Evolutionary conservation across 768 basidiomycete genomes (phyloP).

Genomic region (Heimioporus sp.): DNA sequence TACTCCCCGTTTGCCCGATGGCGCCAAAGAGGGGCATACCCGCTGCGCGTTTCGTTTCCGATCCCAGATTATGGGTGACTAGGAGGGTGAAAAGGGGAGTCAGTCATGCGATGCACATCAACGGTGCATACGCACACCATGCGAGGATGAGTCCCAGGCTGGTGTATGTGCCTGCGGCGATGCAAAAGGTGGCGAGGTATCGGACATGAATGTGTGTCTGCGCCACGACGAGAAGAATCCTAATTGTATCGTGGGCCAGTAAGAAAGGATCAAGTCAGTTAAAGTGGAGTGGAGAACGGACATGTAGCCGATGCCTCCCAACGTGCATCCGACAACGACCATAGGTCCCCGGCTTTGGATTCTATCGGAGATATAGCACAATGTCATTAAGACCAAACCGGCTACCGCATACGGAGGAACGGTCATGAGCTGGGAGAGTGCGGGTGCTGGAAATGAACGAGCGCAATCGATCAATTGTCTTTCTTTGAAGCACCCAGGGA

Average conservation of each 20-base stretch:
- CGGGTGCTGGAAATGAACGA: slow-evolving; percentile 32
- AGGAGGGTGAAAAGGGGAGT: background rate
- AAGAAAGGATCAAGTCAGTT: background rate
- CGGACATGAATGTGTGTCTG: slow-evolving; percentile 33
- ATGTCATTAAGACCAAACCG: slow-evolving; percentile 33
- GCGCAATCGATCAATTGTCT: background rate
- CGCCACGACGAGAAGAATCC: slow-evolving; percentile 34
- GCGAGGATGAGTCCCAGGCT: slow-evolving; percentile 44
- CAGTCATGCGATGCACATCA: background rate
- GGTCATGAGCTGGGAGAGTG: slow-evolving; percentile 47
- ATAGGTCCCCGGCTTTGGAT: slow-evolving; percentile 42
- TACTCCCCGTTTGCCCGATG: slow-evolving; percentile 42
- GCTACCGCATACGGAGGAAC: slow-evolving; percentile 54
- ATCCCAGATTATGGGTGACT: slow-evolving; percentile 44
- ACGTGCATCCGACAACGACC: slow-evolving; percentile 25
- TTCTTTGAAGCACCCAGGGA: background rate
- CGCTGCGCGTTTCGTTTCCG: slow-evolving; percentile 45
- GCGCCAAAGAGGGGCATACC: slow-evolving; percentile 41
- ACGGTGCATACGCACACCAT: slow-evolving; percentile 40
- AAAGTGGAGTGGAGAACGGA: slow-evolving; percentile 12
- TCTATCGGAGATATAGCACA: slow-evolving; percentile 43
- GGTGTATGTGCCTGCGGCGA: slow-evolving; percentile 45
- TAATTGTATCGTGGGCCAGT: background rate
- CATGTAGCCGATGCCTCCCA: slow-evolving; percentile 44
- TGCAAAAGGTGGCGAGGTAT: slow-evolving; percentile 46